Evolutionary conservation across 345 rosid genomes (phyloP).

Genomic region (Arabidopsis suecica): DNA sequence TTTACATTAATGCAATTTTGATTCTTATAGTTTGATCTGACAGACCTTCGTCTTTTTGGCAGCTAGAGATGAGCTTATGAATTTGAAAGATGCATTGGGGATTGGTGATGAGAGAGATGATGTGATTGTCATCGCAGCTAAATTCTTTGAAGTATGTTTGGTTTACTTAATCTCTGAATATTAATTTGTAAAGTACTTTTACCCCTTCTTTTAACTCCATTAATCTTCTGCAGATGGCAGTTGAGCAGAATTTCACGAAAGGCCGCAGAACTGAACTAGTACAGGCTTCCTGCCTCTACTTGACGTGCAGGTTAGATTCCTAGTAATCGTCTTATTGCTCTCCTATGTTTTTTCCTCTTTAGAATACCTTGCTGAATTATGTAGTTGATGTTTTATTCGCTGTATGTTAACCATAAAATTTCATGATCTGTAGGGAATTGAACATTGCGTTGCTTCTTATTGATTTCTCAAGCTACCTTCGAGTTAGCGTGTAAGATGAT

Average conservation of each 20-base stretch:
- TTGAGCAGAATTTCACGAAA: slow-evolving; percentile 73
- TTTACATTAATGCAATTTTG: neutral
- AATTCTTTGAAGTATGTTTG: slow-evolving; percentile 66
- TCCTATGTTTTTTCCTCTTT: neutral
- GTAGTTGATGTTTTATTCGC: slow-evolving; percentile 2
- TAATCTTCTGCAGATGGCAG: slow-evolving; percentile 65
- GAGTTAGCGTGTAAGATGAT: slow-evolving; percentile 75
- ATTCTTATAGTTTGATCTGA: slow-evolving; percentile 26
- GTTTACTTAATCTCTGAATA: slow-evolving; percentile 17
- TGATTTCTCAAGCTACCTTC: slow-evolving; percentile 81
- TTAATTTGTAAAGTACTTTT: slow-evolving; percentile 9
- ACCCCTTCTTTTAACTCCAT: slow-evolving; percentile 12
- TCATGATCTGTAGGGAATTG: slow-evolving; percentile 63
- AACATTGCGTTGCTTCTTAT: slow-evolving; percentile 78
- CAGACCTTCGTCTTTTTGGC: slow-evolving; percentile 34
- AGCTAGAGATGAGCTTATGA: slow-evolving; percentile 67
- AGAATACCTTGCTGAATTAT: slow-evolving; percentile 2
- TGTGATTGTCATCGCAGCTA: slow-evolving; percentile 57
- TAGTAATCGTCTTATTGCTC: slow-evolving; percentile 21
- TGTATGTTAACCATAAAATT: slow-evolving; percentile 30
- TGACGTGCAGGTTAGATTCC: slow-evolving; percentile 80
- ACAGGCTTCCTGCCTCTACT: slow-evolving; percentile 83
- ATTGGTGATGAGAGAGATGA: slow-evolving; percentile 71
- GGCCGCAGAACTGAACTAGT: slow-evolving; percentile 90
- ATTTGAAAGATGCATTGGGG: slow-evolving; percentile 58